A percentile compares a stretch with the other conserved stretches of the same genome.
phyloP scores from a whole-genome alignment of 352 stramenopile genomes.

The Phytopythium delawarense region DNA sequence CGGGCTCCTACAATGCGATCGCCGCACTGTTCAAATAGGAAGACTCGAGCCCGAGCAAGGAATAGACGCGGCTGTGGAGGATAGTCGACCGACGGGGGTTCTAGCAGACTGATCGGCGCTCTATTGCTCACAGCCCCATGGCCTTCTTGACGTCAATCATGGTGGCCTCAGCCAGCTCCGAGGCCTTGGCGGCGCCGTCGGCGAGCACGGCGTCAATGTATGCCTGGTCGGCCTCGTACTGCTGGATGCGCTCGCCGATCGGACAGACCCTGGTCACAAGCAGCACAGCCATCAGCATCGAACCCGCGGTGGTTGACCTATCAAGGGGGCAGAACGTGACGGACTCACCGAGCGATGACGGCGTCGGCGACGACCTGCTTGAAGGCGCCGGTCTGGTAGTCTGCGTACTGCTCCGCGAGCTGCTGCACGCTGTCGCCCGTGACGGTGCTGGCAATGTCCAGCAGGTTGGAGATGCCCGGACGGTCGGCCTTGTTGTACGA shows the following conservation, averaged over 20 bases:
- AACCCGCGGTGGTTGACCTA: background rate
- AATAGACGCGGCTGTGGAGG: background rate
- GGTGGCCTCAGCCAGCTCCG: constrained; percentile 52
- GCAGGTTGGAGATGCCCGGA: constrained; percentile 94
- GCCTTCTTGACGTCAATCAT: constrained; percentile 75
- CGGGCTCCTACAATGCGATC: constrained; percentile 24
- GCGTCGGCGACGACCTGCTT: constrained; percentile 95
- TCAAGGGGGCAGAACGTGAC: background rate
- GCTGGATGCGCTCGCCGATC: constrained; percentile 92
- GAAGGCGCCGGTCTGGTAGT: constrained; percentile 86
- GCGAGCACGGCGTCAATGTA: constrained; percentile 90
- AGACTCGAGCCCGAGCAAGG: no score
- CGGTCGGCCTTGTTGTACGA: constrained; percentile 89
- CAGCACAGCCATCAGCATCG: background rate
- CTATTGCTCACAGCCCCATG: constrained; percentile 47
- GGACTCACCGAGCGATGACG: constrained; percentile 89
- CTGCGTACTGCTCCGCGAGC: constrained; percentile 53
- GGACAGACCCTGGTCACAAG: constrained; percentile 73
- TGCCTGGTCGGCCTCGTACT: constrained; percentile 88
- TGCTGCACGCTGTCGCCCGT: constrained; percentile 78
- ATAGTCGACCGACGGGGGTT: background rate
- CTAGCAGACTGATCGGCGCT: background rate
- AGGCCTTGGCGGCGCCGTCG: constrained; percentile 72
- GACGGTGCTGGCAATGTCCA: constrained; percentile 87
- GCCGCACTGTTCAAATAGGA: constrained; percentile 34